These are phyloP conservation scores for Ceratocystiopsis sp. DNA, from an alignment of 2,329 filamentous ascomycete species.

Conservation along the genomic window DNA sequence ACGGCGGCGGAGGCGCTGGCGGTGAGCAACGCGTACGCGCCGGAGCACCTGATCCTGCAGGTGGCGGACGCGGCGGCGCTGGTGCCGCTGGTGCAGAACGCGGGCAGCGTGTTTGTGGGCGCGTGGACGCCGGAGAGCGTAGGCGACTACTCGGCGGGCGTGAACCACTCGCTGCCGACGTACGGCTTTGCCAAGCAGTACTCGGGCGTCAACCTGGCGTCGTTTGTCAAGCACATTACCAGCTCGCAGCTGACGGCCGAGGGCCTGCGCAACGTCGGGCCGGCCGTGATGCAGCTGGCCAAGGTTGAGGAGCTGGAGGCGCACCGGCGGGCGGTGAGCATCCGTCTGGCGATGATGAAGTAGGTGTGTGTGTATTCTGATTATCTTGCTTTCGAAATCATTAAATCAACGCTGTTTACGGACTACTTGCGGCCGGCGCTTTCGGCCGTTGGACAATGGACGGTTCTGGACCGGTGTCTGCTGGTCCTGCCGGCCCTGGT, in stretches of 20 bases:
- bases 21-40: conserved; percentile 86
- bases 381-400: no score
- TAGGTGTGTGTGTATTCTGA: neutral
- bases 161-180: conserved; percentile 92
- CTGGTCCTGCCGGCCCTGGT: no score
- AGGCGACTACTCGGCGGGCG: conserved; percentile 92
- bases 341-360: conserved; percentile 38
- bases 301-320: conserved; percentile 91
- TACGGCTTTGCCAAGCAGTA: conserved; percentile 98
- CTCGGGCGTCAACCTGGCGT: conserved; percentile 88
- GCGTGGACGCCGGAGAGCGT: conserved; percentile 96
- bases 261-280: conserved; percentile 70
- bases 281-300: conserved; percentile 86
- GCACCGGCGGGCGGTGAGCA: conserved; percentile 76
- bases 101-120: conserved; percentile 89
- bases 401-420: no score
- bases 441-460: no score
- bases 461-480: neutral
- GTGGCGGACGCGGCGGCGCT: conserved; percentile 57
- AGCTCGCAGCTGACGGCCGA: conserved; percentile 77
- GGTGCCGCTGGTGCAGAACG: conserved; percentile 72
- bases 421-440: no score
- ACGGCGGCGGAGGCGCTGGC: conserved; percentile 57
- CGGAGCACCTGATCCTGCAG: conserved; percentile 91
- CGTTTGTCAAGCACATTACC: conserved; percentile 96